phyloP scores from a whole-genome alignment of 169 alveolate genomes.

The Cryptosporidium muris region DNA sequence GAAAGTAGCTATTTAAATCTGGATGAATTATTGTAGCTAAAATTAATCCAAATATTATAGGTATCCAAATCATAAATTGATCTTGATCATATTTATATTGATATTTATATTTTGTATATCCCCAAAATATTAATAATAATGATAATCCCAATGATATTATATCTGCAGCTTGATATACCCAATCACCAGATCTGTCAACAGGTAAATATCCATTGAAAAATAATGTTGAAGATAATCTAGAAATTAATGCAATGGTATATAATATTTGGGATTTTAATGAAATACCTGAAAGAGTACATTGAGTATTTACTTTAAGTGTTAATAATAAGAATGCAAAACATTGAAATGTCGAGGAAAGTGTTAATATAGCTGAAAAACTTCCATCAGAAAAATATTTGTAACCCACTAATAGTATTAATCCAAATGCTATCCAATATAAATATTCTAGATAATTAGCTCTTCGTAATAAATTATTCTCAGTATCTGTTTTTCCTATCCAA shows the following conservation, averaged over 20 bases:
- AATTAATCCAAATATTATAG: constrained; percentile 72
- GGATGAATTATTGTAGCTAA: constrained; percentile 76
- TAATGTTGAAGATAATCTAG: constrained; percentile 76
- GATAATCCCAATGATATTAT: constrained; percentile 67
- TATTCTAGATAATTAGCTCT: constrained; percentile 11
- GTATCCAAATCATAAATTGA: constrained; percentile 63
- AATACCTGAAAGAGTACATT: constrained; percentile 63
- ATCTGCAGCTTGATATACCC: constrained; percentile 78
- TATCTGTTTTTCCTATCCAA: no score
- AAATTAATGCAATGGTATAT: constrained; percentile 70
- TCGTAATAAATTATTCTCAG: no score
- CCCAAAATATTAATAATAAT: constrained; percentile 70
- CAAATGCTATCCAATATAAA: constrained; percentile 65
- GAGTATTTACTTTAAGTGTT: constrained; percentile 65
- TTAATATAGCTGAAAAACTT: constrained; percentile 66
- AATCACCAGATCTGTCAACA: constrained; percentile 80
- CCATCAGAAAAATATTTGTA: constrained; percentile 67
- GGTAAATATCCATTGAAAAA: constrained; percentile 79
- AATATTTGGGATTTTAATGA: constrained; percentile 57
- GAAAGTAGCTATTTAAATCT: constrained; percentile 73
- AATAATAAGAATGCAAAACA: constrained; percentile 66
- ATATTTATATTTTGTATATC: constrained; percentile 37
- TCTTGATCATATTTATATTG: constrained; percentile 75
- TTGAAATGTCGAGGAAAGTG: constrained; percentile 66
- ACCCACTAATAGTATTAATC: constrained; percentile 54